Evolutionary conservation across 2,329 filamentous ascomycete genomes (phyloP).

Genomic region (Coniosporium tulheliwenetii): DNA sequence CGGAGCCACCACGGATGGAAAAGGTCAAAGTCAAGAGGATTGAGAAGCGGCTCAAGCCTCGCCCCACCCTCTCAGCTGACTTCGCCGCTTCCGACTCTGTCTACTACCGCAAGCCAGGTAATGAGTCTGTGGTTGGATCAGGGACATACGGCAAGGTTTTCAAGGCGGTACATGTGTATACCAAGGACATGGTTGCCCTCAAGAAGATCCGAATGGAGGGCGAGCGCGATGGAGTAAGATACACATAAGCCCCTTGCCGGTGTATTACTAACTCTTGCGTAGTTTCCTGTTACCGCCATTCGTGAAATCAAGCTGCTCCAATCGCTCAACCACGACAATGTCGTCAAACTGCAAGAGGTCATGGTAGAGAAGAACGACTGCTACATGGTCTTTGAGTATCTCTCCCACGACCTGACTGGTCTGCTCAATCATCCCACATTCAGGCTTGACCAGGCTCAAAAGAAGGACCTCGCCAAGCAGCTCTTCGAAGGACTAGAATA

Average conservation of each 20-base stretch:
- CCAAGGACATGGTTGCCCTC: constrained; percentile 64
- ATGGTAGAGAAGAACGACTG: constrained; percentile 99
- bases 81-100: constrained; percentile 72
- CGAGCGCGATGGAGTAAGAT: constrained; percentile 57
- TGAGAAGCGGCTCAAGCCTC: constrained; percentile 53
- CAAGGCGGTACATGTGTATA: constrained; percentile 88
- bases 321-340: constrained; percentile 65
- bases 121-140: constrained; percentile 89
- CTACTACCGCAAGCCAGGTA: constrained; percentile 90
- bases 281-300: constrained; percentile 77
- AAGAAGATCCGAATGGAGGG: constrained; percentile 92
- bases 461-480: constrained; percentile 84
- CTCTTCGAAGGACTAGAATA: constrained; percentile 91
- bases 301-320: constrained; percentile 88
- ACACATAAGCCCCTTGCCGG: background rate
- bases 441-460: constrained; percentile 67
- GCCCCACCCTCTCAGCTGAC: constrained; percentile 55
- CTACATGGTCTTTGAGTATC: constrained; percentile 99
- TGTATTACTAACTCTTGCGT: constrained; percentile 11
- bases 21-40: constrained; percentile 53
- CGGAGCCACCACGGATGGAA: constrained; percentile 30
- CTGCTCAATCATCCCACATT: constrained; percentile 90
- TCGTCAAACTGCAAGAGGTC: constrained; percentile 72
- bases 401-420: constrained; percentile 90
- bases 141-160: constrained; percentile 95